These are phyloP conservation scores for Cadophora malorum DNA, from an alignment of 2,329 filamentous ascomycete species.

Conservation along the genomic window DNA sequence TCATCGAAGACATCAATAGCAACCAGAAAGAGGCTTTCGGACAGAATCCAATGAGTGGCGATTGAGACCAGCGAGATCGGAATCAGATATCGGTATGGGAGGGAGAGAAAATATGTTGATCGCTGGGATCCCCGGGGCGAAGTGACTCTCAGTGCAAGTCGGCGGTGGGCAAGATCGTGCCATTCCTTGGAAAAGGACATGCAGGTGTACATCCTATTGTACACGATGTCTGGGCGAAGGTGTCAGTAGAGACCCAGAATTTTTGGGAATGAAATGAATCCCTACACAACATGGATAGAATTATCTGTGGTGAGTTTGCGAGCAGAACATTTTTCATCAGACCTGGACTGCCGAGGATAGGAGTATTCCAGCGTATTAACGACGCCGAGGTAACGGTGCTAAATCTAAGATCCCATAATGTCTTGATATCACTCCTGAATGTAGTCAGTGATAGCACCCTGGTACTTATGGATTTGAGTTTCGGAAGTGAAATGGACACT, in stretches of 20 bases:
- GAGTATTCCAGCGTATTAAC: slow-evolving; percentile 31
- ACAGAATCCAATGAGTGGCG: slow-evolving; percentile 51
- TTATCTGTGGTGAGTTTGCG: slow-evolving; percentile 46
- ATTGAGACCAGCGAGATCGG: slow-evolving; percentile 37
- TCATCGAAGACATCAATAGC: slow-evolving; percentile 40
- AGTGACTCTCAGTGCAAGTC: slow-evolving; percentile 46
- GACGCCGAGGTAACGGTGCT: slow-evolving; percentile 29
- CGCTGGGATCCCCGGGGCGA: slow-evolving; percentile 43
- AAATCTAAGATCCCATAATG: slow-evolving; percentile 31
- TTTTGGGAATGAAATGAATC: not conserved
- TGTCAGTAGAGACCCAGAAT: not conserved
- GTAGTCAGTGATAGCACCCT: not conserved
- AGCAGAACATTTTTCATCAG: slow-evolving; percentile 37
- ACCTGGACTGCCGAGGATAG: slow-evolving; percentile 28
- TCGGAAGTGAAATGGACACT: not conserved
- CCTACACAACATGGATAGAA: slow-evolving; percentile 44
- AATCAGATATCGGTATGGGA: slow-evolving; percentile 47
- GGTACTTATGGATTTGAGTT: not conserved
- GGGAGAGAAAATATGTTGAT: slow-evolving; percentile 46
- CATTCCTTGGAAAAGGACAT: slow-evolving; percentile 36
- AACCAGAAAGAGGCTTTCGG: slow-evolving; percentile 48
- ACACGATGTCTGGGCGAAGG: slow-evolving; percentile 36
- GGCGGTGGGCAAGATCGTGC: slow-evolving; percentile 42
- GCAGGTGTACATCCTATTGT: slow-evolving; percentile 44
- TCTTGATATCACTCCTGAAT: slow-evolving; percentile 30